Evolutionary conservation across 371 early-diverging fungal species (phyloP).

Genomic region (Neoconidiobolus thromboides): DNA sequence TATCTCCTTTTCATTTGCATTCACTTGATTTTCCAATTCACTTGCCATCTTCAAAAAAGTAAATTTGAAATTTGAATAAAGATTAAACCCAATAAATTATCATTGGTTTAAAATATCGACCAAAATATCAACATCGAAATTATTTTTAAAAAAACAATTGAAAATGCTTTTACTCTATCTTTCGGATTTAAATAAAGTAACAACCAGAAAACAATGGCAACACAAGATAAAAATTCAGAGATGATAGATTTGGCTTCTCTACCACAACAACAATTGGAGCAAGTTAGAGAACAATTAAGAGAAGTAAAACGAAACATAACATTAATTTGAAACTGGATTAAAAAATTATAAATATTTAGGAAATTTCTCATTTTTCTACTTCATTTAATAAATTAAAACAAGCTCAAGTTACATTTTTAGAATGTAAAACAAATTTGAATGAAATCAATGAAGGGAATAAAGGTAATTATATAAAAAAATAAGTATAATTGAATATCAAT

Average conservation of each 20-base stretch:
- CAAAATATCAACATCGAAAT: too few species aligned
- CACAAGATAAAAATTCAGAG: constrained; percentile 13
- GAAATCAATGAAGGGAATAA: constrained; percentile 4
- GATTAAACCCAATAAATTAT: too few species aligned
- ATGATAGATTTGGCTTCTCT: constrained; percentile 60
- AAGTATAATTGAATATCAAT: not conserved
- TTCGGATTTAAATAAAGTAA: too few species aligned
- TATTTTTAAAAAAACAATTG: too few species aligned
- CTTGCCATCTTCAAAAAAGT: too few species aligned
- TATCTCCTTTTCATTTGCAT: too few species aligned
- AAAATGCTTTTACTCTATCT: too few species aligned
- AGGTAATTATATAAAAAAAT: not conserved
- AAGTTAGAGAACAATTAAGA: constrained; percentile 65
- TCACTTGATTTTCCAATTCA: too few species aligned
- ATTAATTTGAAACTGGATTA: too few species aligned
- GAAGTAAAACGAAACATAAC: constrained; percentile 27
- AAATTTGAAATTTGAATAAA: too few species aligned
- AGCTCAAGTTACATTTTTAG: constrained; percentile 69
- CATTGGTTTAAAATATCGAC: too few species aligned
- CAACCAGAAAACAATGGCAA: not conserved
- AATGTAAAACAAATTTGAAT: constrained; percentile 42
- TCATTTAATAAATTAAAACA: constrained; percentile 71
- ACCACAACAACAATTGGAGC: constrained; percentile 62
- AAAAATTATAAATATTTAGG: constrained; percentile 20
- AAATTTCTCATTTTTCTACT: constrained; percentile 59